Conservation (phyloP, 1,139 yeast genomes). For the Hemisphaericaspora xylofermentans region DNA sequence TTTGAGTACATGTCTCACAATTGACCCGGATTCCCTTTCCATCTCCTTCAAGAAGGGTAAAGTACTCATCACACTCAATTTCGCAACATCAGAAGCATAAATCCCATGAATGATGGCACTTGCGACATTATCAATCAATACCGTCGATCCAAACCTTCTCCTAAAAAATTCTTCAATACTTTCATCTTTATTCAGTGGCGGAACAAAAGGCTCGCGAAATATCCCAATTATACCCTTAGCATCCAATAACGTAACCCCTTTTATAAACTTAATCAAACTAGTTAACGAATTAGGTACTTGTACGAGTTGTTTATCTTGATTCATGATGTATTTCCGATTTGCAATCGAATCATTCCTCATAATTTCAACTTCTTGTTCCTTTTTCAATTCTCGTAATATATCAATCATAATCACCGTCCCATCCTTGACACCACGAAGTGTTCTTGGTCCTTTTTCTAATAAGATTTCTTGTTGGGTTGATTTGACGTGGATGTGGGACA, state of each 20-base stretch:
- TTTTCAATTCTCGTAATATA: conserved; percentile 46
- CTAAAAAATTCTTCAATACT: conserved; percentile 63
- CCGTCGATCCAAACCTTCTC: conserved; percentile 64
- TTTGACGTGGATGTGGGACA: conserved; percentile 22
- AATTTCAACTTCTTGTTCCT: conserved; percentile 45
- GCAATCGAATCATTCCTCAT: conserved; percentile 51
- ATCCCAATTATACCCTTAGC: conserved; percentile 28
- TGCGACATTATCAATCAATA: conserved; percentile 59
- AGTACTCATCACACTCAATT: conserved; percentile 64
- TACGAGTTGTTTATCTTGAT: conserved; percentile 35
- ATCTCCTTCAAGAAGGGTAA: conserved; percentile 51
- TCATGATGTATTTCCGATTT: conserved; percentile 59
- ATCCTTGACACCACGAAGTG: conserved; percentile 66
- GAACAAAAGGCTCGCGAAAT: conserved; percentile 44
- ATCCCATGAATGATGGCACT: conserved; percentile 89
- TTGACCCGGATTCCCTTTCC: conserved; percentile 63
- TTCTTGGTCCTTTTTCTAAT: conserved; percentile 75
- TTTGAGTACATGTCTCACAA: conserved; percentile 37
- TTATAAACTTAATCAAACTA: conserved; percentile 41
- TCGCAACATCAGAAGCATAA: conserved; percentile 79
- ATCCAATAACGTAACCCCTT: conserved; percentile 16
- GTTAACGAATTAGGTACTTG: conserved; percentile 53
- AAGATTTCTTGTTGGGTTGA: conserved; percentile 20
- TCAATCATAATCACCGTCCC: conserved; percentile 66
- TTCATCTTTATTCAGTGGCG: conserved; percentile 52